Evolutionary conservation across 495 filamentous ascomycete species (phyloP), one percentile per base, ranked within the genome.

Genomic region (Sphaerosporella brunnea): DNA sequence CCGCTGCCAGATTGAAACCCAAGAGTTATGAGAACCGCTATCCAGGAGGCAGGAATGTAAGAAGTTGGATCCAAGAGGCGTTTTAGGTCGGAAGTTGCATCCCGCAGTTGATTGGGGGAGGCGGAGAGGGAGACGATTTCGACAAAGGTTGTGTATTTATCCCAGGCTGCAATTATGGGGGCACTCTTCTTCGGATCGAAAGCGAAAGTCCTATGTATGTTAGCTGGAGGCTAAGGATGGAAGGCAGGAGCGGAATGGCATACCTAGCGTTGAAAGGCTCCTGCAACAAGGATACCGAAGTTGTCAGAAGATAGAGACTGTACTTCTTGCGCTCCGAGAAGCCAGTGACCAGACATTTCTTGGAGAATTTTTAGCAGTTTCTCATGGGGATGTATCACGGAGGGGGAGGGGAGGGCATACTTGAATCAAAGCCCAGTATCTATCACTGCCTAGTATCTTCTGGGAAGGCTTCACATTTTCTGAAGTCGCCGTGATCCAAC

Each of bases 271-370:
- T 45, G 39, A 57, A 40, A 4, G 44, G 59, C 47, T 26, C 46
- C 43, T 11, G 49, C 18, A 40, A 36, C 26, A 62, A 21, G 1
- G 38, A 36, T 8, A 69, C 18, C 1, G 68, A 67, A 13, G 41
- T 58, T 26, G 53, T 59, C 18, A 70, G 51, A 25, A 70, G 69
- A 19, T 60, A 55, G 3, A 70, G 56, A 43, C 66, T 68, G 28
- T 63, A 59, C 52, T 70, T 70, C 13, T 66, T 59, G 41, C 63
- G 63, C 47, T 69, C 68, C 2, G 48, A 53, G 45, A 61, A 64
- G 0, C 67, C 68, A 13, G 45, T 46, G 20, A 61, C 51, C 9
- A 70, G 58, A 1, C 68, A 64, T 19, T 39, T 44, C 55, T 58
- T n/a, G n/a, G n/a, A n/a, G n/a, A n/a, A n/a, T n/a, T n/a, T n/a